Percentiles rank a stretch among this genome's conserved stretches.
Conservation (phyloP, 495 filamentous ascomycete genomes). For the Pyrenula massariospora region DNA sequence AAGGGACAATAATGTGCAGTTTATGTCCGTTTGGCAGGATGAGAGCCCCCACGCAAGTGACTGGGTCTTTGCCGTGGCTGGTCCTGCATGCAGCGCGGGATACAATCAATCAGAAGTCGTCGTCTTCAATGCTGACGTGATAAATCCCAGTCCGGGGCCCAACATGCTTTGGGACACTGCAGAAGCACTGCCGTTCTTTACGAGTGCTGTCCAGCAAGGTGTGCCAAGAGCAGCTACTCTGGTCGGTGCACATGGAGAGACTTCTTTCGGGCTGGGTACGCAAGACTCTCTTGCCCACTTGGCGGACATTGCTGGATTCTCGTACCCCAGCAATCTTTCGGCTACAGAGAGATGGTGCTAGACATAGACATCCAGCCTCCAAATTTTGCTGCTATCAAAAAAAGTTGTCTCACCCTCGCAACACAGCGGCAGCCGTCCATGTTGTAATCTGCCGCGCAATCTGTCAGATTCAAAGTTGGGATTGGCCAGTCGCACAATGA, state of each 20-base stretch:
- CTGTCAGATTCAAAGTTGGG: not conserved
- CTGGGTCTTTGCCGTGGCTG: conserved; percentile 5
- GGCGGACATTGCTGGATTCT: not conserved
- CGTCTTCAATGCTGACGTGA: not conserved
- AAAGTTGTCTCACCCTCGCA: not conserved
- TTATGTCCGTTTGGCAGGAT: conserved; percentile 5
- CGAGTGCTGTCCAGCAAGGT: not conserved
- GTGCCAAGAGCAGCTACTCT: not conserved
- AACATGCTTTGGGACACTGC: not conserved
- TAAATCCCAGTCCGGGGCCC: not conserved
- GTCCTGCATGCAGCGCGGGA: not conserved
- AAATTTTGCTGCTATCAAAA: not conserved
- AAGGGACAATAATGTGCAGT: conserved; percentile 5
- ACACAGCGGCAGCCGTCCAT: not conserved
- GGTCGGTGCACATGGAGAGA: not conserved
- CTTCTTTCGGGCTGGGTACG: not conserved
- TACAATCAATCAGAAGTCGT: not conserved
- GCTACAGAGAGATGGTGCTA: not conserved
- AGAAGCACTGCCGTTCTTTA: not conserved
- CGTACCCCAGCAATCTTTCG: not conserved
- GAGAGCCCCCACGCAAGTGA: conserved; percentile 6
- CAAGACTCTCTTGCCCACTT: not conserved
- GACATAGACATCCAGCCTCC: not conserved
- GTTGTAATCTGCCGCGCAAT: not conserved
- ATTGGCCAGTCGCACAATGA: not conserved